A percentile compares a stretch with the other conserved stretches of the same genome.
Evolutionary conservation across 371 early-diverging fungal genomes (phyloP).

Genomic region (Gilbertella persicaria): DNA sequence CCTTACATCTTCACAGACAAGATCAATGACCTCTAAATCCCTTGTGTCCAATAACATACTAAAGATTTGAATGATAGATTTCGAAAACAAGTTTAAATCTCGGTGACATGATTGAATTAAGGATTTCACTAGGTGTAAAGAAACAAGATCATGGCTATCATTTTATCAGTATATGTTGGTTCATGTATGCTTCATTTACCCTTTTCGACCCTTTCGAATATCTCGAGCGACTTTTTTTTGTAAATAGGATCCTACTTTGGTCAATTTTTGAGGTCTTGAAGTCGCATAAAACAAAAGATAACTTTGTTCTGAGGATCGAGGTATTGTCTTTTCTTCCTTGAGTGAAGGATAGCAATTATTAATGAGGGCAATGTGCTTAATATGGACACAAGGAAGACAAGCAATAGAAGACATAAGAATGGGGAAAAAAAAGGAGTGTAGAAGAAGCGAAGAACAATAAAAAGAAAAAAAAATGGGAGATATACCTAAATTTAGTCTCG

Average conservation of each 20-base stretch:
- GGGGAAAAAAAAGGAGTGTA: background rate
- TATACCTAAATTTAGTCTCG: too few species aligned
- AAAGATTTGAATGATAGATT: slow-evolving; percentile 59
- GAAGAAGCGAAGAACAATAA: background rate
- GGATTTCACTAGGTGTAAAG: slow-evolving; percentile 70
- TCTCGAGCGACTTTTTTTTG: slow-evolving; percentile 71
- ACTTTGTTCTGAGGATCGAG: slow-evolving; percentile 83
- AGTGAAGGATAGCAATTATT: slow-evolving; percentile 90
- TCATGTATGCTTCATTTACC: slow-evolving; percentile 41
- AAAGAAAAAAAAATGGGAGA: too few species aligned
- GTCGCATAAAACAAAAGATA: slow-evolving; percentile 88
- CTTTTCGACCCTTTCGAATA: slow-evolving; percentile 59
- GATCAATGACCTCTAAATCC: slow-evolving; percentile 52
- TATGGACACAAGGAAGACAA: slow-evolving; percentile 29
- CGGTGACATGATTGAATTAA: slow-evolving; percentile 73
- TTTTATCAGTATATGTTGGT: background rate
- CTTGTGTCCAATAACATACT: slow-evolving; percentile 54
- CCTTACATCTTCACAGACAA: slow-evolving; percentile 58
- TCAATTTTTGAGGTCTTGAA: slow-evolving; percentile 86
- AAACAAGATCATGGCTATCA: slow-evolving; percentile 42
- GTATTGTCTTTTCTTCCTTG: slow-evolving; percentile 71
- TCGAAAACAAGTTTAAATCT: slow-evolving; percentile 82
- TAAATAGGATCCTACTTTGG: slow-evolving; percentile 86
- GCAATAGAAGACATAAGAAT: background rate
- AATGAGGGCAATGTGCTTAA: slow-evolving; percentile 88